A percentile compares a stretch with the other conserved stretches of the same genome.
Conservation (phyloP, 1,284 basidiomycete genomes). For the Ganoderma meredithae region DNA sequence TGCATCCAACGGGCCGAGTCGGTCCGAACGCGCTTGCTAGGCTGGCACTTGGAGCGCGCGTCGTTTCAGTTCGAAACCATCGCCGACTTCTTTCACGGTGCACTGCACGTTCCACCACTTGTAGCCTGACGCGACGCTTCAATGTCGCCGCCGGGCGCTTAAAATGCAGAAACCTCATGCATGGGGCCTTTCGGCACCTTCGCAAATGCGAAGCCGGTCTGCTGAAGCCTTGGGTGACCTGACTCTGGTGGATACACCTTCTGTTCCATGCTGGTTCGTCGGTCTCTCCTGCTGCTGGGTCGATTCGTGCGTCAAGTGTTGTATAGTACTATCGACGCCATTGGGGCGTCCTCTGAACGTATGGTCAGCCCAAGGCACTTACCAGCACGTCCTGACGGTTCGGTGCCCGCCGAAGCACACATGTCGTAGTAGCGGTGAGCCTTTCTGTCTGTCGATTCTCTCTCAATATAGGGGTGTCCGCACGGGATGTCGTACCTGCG, state of each 20-base stretch:
- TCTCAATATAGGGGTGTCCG: not conserved
- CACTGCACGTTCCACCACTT: too few species aligned
- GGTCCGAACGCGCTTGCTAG: too few species aligned
- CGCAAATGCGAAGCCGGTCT: not conserved
- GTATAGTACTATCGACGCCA: not conserved
- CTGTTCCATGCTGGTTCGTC: too few species aligned
- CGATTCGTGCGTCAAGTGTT: not conserved
- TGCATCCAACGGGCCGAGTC: too few species aligned
- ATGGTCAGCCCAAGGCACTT: not conserved
- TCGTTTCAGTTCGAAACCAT: too few species aligned
- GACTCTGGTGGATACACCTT: too few species aligned
- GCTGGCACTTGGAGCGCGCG: too few species aligned
- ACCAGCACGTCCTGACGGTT: not conserved
- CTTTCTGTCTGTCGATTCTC: not conserved
- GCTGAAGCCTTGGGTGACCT: too few species aligned
- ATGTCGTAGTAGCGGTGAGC: not conserved
- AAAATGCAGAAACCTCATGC: not conserved
- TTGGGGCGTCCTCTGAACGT: not conserved
- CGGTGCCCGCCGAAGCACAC: too few species aligned
- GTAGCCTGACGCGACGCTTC: too few species aligned
- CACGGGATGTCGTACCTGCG: not conserved
- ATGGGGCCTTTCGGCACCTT: not conserved
- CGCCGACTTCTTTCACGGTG: too few species aligned
- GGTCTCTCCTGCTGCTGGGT: not conserved
- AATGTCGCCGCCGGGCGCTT: too few species aligned